Base-by-base conservation (phyloP, 202 grass and related monocot genomes). In the Carex sylvatica region DNA sequence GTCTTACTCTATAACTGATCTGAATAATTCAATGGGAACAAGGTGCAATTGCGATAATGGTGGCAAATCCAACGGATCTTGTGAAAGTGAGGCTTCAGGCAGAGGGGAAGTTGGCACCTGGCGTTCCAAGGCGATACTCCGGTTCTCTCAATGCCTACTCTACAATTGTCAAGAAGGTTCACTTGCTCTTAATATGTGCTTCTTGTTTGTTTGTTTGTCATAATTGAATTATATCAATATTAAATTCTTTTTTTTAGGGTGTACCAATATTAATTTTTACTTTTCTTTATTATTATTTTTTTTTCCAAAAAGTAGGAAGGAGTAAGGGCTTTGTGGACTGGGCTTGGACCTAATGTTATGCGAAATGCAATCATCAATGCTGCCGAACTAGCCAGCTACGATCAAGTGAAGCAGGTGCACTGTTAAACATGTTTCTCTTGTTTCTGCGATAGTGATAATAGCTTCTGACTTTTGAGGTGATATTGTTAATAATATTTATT, bases 41-140 rank as follows among this genome's bases (percentile, higher is more conserved):
- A 98, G 92, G 92, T 85, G 96, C 96, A 78, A 70, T 95, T 54
- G 93, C 91, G 31, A 99, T 99, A 60, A 42, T 33, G 33, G 38
- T 99, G 1, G 96, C 92, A 77, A 99, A 99, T 86, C 96, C 92
- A 79, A 98, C 96, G 22, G 96, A 98, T 88, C 92, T 98, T 59
- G 91, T 95, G 46, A 98, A 98, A 79, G 92, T 93, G 14, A 88
- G 96, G 61, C 91, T 95, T 83, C 96, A 95, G 91, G 68, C 92
- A 0, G 92, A 99, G 86, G 96, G 91, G 2, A 99, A 95, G 52
- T 92, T 99, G 65, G 87, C 83, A 0, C 91, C 92, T 65, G 96
- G 96, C 0, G 83, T 88, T 58, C 89, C 85, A 33, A 87, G 92
- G 9, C 92, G 91, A 55, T 95, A 99, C 67, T 82, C 89, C 14